phyloP scores from a whole-genome alignment of 176 grass and related monocot genomes.

The Chrysopogon serrulatus region DNA sequence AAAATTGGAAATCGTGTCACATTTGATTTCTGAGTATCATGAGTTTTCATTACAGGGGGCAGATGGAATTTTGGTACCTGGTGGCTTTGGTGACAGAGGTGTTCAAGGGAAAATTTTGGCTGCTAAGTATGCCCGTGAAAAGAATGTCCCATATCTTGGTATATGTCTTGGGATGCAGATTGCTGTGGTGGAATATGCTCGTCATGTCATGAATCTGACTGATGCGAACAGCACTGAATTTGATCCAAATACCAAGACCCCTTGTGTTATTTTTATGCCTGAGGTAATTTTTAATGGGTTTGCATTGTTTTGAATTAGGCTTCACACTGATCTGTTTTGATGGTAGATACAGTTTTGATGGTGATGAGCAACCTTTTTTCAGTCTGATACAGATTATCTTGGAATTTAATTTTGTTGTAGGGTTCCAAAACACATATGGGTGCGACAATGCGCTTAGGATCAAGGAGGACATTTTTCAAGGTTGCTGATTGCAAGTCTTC shows the following conservation, averaged over 20 bases:
- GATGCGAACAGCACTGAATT: slow-evolving; percentile 74
- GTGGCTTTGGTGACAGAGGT: slow-evolving; percentile 84
- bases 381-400: not conserved
- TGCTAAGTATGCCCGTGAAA: slow-evolving; percentile 76
- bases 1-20: not conserved
- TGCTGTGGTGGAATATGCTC: slow-evolving; percentile 76
- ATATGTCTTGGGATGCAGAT: slow-evolving; percentile 93
- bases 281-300: slow-evolving; percentile 44
- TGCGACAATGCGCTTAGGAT: slow-evolving; percentile 76
- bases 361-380: not conserved
- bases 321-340: not conserved
- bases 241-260: slow-evolving; percentile 40
- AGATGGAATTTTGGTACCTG: slow-evolving; percentile 77
- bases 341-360: too few species aligned
- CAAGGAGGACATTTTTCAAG: slow-evolving; percentile 72
- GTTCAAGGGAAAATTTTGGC: slow-evolving; percentile 83
- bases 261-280: slow-evolving; percentile 81
- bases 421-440: slow-evolving; percentile 90
- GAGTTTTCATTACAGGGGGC: slow-evolving; percentile 48
- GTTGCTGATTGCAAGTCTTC: slow-evolving; percentile 60
- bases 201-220: slow-evolving; percentile 53
- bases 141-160: slow-evolving; percentile 68
- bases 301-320: not conserved
- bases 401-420: slow-evolving; percentile 30
- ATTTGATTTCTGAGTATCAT: not conserved